Conservation (phyloP, 2,329 filamentous ascomycete genomes). For the Scytalidium sp. region DNA sequence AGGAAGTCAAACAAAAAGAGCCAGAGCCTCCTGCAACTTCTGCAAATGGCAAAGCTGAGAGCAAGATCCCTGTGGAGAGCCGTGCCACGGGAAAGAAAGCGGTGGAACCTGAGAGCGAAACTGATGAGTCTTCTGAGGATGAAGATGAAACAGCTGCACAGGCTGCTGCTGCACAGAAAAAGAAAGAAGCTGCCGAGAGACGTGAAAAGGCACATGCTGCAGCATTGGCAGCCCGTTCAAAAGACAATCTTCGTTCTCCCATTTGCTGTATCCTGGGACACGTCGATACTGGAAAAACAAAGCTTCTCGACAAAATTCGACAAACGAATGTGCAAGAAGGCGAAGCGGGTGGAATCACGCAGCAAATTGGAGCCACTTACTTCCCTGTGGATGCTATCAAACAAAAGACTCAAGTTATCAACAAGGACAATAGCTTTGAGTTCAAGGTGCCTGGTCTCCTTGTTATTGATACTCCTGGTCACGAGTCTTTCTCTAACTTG, state of each 20-base stretch:
- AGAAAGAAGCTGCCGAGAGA: constrained; percentile 84
- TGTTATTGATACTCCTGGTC: constrained; percentile 96
- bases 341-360: constrained; percentile 98
- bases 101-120: constrained; percentile 54
- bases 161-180: constrained; percentile 70
- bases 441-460: constrained; percentile 97
- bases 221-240: constrained; percentile 84
- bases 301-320: constrained; percentile 95
- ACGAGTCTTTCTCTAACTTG: constrained; percentile 99
- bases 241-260: constrained; percentile 91
- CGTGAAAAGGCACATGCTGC: constrained; percentile 89
- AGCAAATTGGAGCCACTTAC: constrained; percentile 99
- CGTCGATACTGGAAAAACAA: constrained; percentile 99
- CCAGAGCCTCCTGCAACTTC: constrained; percentile 7
- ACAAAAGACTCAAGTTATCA: constrained; percentile 92
- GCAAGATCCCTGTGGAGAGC: constrained; percentile 4
- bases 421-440: constrained; percentile 84
- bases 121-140: constrained; percentile 66
- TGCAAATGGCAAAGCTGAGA: constrained; percentile 13
- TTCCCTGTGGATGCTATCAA: constrained; percentile 92
- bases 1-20: constrained; percentile 34
- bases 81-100: background rate
- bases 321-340: constrained; percentile 99
- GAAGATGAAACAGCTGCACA: constrained; percentile 73
- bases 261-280: constrained; percentile 99